Evolutionary conservation across 345 rosid genomes (phyloP).

Genomic region (Isatis tinctoria): DNA sequence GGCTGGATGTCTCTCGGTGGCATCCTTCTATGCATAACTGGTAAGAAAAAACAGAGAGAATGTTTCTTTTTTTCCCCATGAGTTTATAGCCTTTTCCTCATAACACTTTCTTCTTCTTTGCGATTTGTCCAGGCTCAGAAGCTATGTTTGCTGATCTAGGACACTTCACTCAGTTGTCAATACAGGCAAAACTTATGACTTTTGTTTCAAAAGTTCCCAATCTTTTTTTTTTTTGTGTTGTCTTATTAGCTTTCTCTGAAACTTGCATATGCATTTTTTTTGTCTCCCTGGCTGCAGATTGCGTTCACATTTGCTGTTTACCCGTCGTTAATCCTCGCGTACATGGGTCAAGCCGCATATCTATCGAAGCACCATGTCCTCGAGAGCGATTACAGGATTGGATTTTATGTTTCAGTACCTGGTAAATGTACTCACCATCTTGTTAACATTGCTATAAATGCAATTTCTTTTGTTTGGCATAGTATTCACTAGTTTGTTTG

Average conservation of each 20-base stretch:
- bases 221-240: neutral
- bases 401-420: slow-evolving; percentile 94
- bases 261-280: neutral
- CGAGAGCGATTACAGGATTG: slow-evolving; percentile 61
- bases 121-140: slow-evolving; percentile 63
- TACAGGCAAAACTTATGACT: slow-evolving; percentile 46
- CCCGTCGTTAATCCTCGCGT: slow-evolving; percentile 92
- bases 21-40: slow-evolving; percentile 89
- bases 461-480: neutral
- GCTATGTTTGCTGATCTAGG: slow-evolving; percentile 99
- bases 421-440: slow-evolving; percentile 42
- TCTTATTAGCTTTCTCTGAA: neutral
- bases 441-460: neutral
- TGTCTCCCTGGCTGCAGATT: slow-evolving; percentile 48
- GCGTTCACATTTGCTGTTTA: slow-evolving; percentile 90
- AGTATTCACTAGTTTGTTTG: slow-evolving; percentile 14
- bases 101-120: neutral
- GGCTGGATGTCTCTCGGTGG: slow-evolving; percentile 99
- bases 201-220: neutral
- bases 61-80: neutral
- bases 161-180: slow-evolving; percentile 88
- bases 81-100: neutral
- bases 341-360: slow-evolving; percentile 99
- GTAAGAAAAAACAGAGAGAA: slow-evolving; percentile 25
- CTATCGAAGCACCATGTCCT: slow-evolving; percentile 72